phyloP scores from a whole-genome alignment of 1,139 yeast species.

The Sugiyamaella neomexicana region DNA sequence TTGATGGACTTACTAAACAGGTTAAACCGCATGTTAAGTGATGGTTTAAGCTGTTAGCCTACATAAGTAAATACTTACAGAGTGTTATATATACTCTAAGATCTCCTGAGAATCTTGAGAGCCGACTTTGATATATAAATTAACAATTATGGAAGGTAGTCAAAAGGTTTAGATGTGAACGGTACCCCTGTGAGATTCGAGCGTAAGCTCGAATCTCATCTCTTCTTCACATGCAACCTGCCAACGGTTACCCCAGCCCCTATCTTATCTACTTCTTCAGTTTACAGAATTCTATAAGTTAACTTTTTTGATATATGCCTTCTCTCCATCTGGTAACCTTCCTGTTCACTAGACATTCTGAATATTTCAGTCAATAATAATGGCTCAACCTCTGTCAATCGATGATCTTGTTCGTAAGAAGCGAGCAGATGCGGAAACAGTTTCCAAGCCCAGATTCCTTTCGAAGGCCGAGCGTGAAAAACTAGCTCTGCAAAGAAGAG shows the following conservation, averaged over 20 bases:
- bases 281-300: background rate
- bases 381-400: slow-evolving; percentile 41
- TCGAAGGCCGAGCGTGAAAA: slow-evolving; percentile 51
- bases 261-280: background rate
- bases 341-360: background rate
- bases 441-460: slow-evolving; percentile 48
- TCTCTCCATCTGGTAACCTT: background rate
- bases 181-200: too few species aligned
- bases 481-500: slow-evolving; percentile 36
- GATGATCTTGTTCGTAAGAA: slow-evolving; percentile 46
- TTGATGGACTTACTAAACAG: too few species aligned
- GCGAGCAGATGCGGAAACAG: slow-evolving; percentile 29
- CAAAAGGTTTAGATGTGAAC: too few species aligned
- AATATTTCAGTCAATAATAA: background rate
- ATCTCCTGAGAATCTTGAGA: too few species aligned
- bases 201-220: too few species aligned
- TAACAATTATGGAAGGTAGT: too few species aligned
- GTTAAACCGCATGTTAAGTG: too few species aligned
- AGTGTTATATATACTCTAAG: too few species aligned
- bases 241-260: background rate
- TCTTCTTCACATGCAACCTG: too few species aligned
- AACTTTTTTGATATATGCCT: background rate
- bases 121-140: too few species aligned
- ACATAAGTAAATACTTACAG: too few species aligned
- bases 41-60: too few species aligned